A percentile compares a stretch with the other conserved stretches of the same genome.
Evolutionary conservation across 1,284 basidiomycete species (phyloP).

Genomic region (Vanrija sp.): DNA sequence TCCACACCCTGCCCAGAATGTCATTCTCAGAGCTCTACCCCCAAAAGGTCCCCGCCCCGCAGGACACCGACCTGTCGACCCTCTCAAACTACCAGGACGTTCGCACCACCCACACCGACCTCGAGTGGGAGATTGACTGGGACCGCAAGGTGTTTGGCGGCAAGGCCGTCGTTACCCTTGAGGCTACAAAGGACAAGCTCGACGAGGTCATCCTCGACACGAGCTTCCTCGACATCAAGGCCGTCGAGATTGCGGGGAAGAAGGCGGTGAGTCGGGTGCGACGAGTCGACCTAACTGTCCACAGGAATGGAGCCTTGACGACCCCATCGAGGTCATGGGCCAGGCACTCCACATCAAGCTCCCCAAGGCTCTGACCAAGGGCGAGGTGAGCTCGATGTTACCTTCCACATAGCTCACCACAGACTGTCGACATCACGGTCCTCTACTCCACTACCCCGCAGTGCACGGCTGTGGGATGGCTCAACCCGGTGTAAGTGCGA

Average conservation of each 20-base stretch:
- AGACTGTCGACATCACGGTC: conserved; percentile 59
- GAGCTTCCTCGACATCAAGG: conserved; percentile 63
- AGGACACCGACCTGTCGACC: conserved; percentile 61
- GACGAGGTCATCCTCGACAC: conserved; percentile 75
- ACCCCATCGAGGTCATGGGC: conserved; percentile 47
- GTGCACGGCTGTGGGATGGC: conserved; percentile 89
- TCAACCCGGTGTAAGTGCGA: conserved; percentile 66
- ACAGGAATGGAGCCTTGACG: conserved; percentile 58
- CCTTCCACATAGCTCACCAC: conserved; percentile 52
- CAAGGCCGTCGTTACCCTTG: conserved; percentile 56
- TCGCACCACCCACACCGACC: conserved; percentile 62
- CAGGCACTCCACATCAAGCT: conserved; percentile 46
- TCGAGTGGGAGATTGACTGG: conserved; percentile 85
- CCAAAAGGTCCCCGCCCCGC: conserved; percentile 10
- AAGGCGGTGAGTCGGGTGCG: conserved; percentile 49
- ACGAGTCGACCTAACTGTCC: neutral
- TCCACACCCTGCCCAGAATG: conserved; percentile 16
- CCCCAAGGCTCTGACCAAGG: conserved; percentile 24
- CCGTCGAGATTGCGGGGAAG: conserved; percentile 58
- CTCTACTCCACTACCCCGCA: conserved; percentile 69
- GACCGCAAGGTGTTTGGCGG: conserved; percentile 64
- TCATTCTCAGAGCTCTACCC: conserved; percentile 30
- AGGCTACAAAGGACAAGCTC: conserved; percentile 59
- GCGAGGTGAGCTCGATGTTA: conserved; percentile 49
- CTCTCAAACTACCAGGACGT: conserved; percentile 75